phyloP scores from a whole-genome alignment of 2,329 filamentous ascomycete genomes.

The Phialemoniopsis sp. region DNA sequence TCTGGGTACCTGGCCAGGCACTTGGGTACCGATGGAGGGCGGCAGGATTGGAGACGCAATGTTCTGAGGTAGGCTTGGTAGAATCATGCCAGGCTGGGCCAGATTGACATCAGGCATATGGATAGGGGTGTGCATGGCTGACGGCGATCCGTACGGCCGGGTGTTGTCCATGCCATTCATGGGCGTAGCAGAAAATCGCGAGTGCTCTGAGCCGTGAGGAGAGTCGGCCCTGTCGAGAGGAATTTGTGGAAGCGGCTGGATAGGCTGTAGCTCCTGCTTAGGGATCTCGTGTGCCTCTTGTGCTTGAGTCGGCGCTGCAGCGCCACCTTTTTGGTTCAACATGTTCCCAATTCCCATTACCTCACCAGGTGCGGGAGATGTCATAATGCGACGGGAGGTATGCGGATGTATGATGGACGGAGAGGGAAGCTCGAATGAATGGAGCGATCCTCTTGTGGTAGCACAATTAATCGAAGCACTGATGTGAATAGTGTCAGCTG shows the following conservation, averaged over 20 bases:
- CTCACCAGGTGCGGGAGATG: conserved; percentile 39
- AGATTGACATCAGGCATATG: conserved; percentile 37
- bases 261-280: no score
- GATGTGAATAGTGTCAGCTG: no score
- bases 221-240: conserved; percentile 51
- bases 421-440: no score
- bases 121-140: conserved; percentile 45
- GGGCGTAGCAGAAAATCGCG: conserved; percentile 44
- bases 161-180: conserved; percentile 35
- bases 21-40: conserved; percentile 5
- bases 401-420: no score
- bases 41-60: conserved; percentile 11
- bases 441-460: no score
- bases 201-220: conserved; percentile 57
- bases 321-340: conserved; percentile 43
- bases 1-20: conserved; percentile 24
- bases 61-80: conserved; percentile 31
- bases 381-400: conserved; percentile 23
- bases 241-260: conserved; percentile 16
- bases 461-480: no score
- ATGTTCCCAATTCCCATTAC: conserved; percentile 51
- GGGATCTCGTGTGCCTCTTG: no score
- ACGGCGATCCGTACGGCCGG: conserved; percentile 49
- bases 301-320: conserved; percentile 15
- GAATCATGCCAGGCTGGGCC: conserved; percentile 34